Percentiles rank a stretch among this genome's conserved stretches.
Evolutionary conservation across 805 yeast genomes (phyloP).

Genomic region (Lipomyces mesembrius): DNA sequence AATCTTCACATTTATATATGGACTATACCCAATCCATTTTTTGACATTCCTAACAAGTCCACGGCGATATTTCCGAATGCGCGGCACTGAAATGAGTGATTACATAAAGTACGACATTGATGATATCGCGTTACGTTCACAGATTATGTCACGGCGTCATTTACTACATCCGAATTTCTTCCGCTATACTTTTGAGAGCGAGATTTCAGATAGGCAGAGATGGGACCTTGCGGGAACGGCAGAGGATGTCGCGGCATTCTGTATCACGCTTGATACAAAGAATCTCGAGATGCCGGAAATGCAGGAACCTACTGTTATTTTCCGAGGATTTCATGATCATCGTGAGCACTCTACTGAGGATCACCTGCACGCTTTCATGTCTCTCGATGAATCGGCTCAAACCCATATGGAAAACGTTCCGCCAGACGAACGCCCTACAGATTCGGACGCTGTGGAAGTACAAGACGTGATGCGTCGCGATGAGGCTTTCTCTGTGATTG

Average conservation of each 20-base stretch:
- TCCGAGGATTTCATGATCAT: slow-evolving; percentile 34
- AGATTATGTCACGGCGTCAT: slow-evolving; percentile 46
- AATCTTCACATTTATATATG: slow-evolving; percentile 58
- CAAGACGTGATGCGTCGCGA: background rate
- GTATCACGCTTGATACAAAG: slow-evolving; percentile 41
- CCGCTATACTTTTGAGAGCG: slow-evolving; percentile 46
- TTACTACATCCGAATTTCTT: slow-evolving; percentile 57
- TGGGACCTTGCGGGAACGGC: slow-evolving; percentile 46
- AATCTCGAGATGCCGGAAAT: slow-evolving; percentile 32
- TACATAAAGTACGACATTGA: slow-evolving; percentile 43
- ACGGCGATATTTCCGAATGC: slow-evolving; percentile 43
- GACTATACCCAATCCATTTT: slow-evolving; percentile 59
- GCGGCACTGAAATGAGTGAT: slow-evolving; percentile 25
- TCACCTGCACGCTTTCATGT: slow-evolving; percentile 8
- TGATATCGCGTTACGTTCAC: slow-evolving; percentile 44
- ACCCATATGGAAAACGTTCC: background rate
- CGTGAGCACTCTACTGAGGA: slow-evolving; percentile 15
- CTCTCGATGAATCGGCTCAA: slow-evolving; percentile 6
- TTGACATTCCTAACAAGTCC: slow-evolving; percentile 53
- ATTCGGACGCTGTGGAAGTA: background rate
- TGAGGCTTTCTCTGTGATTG: slow-evolving; percentile 8
- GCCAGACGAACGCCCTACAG: background rate
- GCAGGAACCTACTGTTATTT: slow-evolving; percentile 30
- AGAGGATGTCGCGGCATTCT: slow-evolving; percentile 47
- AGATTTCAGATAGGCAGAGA: slow-evolving; percentile 44